Evolutionary conservation across 2,329 filamentous ascomycete species (phyloP).

Genomic region (Piedraia hortae): DNA sequence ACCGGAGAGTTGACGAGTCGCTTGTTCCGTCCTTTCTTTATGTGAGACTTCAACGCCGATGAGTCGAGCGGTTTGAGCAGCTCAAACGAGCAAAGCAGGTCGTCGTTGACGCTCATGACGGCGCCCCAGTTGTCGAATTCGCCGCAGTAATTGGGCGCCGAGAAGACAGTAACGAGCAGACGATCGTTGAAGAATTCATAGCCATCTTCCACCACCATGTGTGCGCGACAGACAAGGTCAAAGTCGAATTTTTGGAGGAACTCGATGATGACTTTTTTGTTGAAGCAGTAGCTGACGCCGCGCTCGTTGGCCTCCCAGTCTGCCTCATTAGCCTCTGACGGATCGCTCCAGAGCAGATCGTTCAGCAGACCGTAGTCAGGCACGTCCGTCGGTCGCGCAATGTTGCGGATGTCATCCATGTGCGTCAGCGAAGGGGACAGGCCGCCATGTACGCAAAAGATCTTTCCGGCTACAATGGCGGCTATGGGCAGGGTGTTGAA

Average conservation of each 20-base stretch:
- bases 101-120: conserved; percentile 88
- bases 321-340: conserved; percentile 77
- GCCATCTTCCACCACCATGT: conserved; percentile 98
- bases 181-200: conserved; percentile 97
- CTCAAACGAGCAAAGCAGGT: conserved; percentile 90
- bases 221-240: conserved; percentile 83
- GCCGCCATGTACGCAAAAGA: conserved; percentile 90
- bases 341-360: conserved; percentile 89
- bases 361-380: conserved; percentile 90
- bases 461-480: conserved; percentile 89
- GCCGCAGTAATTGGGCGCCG: conserved; percentile 91
- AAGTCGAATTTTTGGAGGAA: conserved; percentile 90
- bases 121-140: conserved; percentile 99
- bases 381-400: conserved; percentile 84
- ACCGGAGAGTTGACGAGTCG: conserved; percentile 89
- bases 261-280: conserved; percentile 91
- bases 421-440: conserved; percentile 75
- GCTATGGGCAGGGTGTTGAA: conserved; percentile 92
- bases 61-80: conserved; percentile 88
- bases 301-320: conserved; percentile 96
- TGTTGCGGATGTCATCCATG: conserved; percentile 96
- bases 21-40: conserved; percentile 92
- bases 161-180: conserved; percentile 88
- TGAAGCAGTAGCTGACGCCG: conserved; percentile 94
- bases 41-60: conserved; percentile 87